phyloP scores from a whole-genome alignment of 768 basidiomycete species.

The Lactarius deliciosus region DNA sequence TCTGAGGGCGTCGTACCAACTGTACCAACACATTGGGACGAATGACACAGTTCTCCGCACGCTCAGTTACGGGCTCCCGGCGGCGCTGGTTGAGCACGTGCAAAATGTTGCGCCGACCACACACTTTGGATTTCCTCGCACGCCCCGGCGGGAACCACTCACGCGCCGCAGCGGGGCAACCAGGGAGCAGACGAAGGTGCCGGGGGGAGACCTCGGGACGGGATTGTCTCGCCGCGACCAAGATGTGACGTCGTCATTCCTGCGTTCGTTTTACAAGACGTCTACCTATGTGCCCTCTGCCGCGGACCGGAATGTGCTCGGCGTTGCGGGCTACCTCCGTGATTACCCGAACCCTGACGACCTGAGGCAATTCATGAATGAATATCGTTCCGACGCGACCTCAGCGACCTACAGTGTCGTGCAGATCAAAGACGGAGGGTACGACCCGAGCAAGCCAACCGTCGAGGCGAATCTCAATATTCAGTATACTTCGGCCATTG shows the following conservation, averaged over 20 bases:
- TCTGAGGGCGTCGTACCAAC: too few species aligned
- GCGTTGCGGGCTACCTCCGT: not conserved
- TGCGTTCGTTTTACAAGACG: not conserved
- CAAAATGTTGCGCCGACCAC: not conserved
- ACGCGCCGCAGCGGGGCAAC: not conserved
- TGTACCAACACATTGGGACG: not conserved
- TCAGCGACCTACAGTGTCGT: not conserved
- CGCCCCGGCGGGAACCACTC: not conserved
- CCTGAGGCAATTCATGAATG: not conserved
- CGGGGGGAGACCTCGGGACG: too few species aligned
- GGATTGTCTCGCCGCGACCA: too few species aligned
- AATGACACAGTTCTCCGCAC: not conserved
- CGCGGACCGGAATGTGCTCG: not conserved
- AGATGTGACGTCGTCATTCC: too few species aligned
- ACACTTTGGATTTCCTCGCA: not conserved
- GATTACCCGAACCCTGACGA: not conserved
- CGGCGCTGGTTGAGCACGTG: not conserved
- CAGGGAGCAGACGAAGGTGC: too few species aligned
- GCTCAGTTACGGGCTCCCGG: not conserved
- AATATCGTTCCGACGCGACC: not conserved
- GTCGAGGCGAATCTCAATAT: too few species aligned
- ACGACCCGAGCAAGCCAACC: too few species aligned
- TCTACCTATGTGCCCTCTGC: not conserved
- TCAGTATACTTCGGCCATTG: too few species aligned
- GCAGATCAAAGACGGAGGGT: too few species aligned